Conservation (phyloP, 192 early-diverging fungal genomes). For the Glomus cerebriforme region DNA sequence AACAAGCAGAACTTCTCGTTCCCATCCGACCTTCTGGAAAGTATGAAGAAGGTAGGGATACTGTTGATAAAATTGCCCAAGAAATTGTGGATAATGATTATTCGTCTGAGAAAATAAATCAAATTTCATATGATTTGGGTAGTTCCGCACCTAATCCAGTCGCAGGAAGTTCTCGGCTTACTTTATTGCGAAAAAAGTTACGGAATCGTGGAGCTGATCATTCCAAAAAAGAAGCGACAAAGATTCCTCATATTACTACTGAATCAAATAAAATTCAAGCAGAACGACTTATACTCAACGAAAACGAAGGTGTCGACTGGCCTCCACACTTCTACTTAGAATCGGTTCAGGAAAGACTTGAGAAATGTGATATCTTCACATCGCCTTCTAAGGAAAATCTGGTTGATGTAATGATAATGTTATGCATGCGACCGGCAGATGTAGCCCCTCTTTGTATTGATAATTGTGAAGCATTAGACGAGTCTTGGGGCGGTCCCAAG, state of each 20-base stretch:
- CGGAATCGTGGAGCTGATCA: neutral
- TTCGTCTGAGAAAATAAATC: no score
- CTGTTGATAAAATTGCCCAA: no score
- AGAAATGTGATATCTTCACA: neutral
- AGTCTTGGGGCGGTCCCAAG: no score
- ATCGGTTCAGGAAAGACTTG: neutral
- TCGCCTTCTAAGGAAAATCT: neutral
- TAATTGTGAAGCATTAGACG: neutral
- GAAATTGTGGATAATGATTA: neutral
- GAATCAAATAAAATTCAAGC: conserved; percentile 11
- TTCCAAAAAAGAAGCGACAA: conserved; percentile 2
- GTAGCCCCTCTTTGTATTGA: neutral
- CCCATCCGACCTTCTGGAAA: no score
- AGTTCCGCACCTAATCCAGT: no score
- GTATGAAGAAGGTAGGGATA: no score
- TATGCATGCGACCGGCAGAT: conserved; percentile 12
- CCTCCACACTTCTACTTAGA: neutral
- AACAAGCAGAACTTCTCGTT: no score
- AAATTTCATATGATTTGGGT: no score
- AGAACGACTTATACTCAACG: neutral
- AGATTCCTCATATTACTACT: neutral
- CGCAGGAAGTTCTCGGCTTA: no score
- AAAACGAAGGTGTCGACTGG: neutral
- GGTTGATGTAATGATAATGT: conserved; percentile 20
- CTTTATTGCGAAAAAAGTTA: neutral